Percentiles rank a stretch among this genome's conserved stretches.
These are phyloP conservation scores for Fusarium piperis DNA, from an alignment of 2,329 filamentous ascomycete species.

Conservation along the genomic window DNA sequence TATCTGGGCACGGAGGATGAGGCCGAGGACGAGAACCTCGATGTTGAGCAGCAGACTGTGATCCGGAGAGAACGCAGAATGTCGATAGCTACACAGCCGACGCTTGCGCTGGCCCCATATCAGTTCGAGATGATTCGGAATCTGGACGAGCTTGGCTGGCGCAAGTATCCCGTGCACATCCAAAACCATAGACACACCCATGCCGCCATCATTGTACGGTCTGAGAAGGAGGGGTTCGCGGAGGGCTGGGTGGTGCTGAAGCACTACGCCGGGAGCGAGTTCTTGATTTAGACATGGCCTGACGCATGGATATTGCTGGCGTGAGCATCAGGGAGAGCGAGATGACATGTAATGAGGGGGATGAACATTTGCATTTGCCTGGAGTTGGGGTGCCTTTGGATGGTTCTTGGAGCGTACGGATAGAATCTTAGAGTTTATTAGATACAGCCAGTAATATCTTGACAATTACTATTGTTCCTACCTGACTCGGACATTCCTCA, in stretches of 20 bases:
- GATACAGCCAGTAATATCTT: not conserved
- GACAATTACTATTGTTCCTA: not conserved
- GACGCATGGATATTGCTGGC: not conserved
- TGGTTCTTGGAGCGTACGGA: not conserved
- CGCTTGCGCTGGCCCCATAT: slow-evolving; percentile 78
- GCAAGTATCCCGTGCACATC: slow-evolving; percentile 77
- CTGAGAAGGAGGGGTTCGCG: slow-evolving; percentile 70
- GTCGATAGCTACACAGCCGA: slow-evolving; percentile 66
- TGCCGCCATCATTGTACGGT: slow-evolving; percentile 88
- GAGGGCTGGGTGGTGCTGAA: slow-evolving; percentile 82
- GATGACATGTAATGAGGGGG: not conserved
- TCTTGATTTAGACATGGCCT: slow-evolving; percentile 53
- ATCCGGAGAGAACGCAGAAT: slow-evolving; percentile 54
- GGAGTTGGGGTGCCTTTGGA: slow-evolving; percentile 13
- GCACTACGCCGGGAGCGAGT: slow-evolving; percentile 84
- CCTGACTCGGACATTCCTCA: not conserved
- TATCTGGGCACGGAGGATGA: slow-evolving; percentile 71
- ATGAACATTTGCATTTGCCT: slow-evolving; percentile 5
- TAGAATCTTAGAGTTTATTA: slow-evolving; percentile 10
- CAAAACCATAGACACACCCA: slow-evolving; percentile 83
- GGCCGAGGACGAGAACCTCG: slow-evolving; percentile 49
- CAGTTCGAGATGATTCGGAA: slow-evolving; percentile 88
- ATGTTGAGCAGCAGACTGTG: slow-evolving; percentile 52
- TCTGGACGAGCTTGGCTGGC: slow-evolving; percentile 73
- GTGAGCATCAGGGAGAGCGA: not conserved